Base-by-base conservation (phyloP, 1,284 basidiomycete species). In the Sporisorium reilianum region DNA sequence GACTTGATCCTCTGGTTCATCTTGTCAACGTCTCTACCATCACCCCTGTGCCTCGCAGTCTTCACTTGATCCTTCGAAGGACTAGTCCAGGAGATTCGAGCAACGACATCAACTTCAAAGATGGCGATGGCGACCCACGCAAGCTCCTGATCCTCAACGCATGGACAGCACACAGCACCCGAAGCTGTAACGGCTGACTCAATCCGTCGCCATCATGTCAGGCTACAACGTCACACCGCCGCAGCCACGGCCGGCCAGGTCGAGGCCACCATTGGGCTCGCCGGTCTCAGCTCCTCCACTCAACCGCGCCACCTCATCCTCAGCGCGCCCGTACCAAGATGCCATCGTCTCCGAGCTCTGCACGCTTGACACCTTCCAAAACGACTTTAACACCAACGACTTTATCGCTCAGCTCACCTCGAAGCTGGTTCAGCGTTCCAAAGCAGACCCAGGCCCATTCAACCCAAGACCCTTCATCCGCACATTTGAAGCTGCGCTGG, bases 391-490 rank as follows among this genome's bases (percentile, higher is more conserved):
- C 82, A 91, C 93, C 55, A 93, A 93, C 74, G 94, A 96, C 72
- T 95, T 97, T 78, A 89, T 98, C 54, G 90, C 91, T 23, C 89
- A 89, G 9, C 88, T 95, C 55, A 94, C 93, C 18, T 94, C 96
- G 86, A 92, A 90, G 84, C 88, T 94, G 54, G 95, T 97, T 59
- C 86, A 90, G 20, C 89, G 92, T 74, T 95, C 93, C 45, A 93
- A 93, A 84, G 89, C 88, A 23, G 90, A 90, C 78, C 88, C 93
- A 22, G 93, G 92, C 53, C 93, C 95, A 1, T 97, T 98, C 85
- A 91, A 97, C 82, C 94, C 96, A 0, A 90, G 91, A 77, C 94
- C 97, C 0, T 97, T 98, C 86, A 93, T 97, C 68, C 87, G 89
- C 55, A 94, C 92, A 0, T 96, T 99, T 79, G 95, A 97, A 81